Conservation (phyloP, 2,329 filamentous ascomycete species). For the Shiraia sp. region DNA sequence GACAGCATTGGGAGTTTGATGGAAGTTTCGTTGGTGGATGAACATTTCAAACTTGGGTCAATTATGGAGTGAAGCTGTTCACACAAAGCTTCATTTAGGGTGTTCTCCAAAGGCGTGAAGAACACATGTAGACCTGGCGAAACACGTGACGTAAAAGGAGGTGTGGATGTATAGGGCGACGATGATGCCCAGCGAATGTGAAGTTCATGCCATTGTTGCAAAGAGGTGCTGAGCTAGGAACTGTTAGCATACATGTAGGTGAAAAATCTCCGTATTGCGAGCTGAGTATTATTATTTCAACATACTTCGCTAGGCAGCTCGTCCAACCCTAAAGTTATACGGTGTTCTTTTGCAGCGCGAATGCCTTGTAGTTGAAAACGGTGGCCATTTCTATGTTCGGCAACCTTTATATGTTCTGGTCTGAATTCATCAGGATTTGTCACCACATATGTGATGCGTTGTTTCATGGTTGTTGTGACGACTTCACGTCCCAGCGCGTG, state of each 20-base stretch:
- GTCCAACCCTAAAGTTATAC: conserved; percentile 71
- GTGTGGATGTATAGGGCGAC: conserved; percentile 59
- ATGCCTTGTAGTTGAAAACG: conserved; percentile 63
- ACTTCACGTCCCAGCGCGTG: conserved; percentile 9
- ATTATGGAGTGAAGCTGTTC: conserved; percentile 62
- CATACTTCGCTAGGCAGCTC: conserved; percentile 72
- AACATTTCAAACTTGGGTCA: conserved; percentile 60
- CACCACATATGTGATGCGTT: conserved; percentile 76
- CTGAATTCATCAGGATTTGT: conserved; percentile 68
- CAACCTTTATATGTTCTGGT: conserved; percentile 64
- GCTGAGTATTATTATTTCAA: not conserved
- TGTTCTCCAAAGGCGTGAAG: conserved; percentile 62
- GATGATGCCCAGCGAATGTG: conserved; percentile 79
- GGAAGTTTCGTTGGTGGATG: conserved; percentile 61
- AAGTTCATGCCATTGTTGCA: conserved; percentile 70
- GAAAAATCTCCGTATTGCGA: not conserved
- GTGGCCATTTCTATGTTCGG: conserved; percentile 40
- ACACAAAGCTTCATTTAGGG: conserved; percentile 53
- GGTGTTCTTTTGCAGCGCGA: conserved; percentile 74
- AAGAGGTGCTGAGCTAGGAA: conserved; percentile 60
- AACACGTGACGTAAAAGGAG: conserved; percentile 74
- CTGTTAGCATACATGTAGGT: conserved; percentile 1
- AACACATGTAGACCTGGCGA: conserved; percentile 82
- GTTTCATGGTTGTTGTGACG: conserved; percentile 58
- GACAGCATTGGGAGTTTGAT: conserved; percentile 60